Conservation (phyloP, 352 stramenopile species). For the Globisporangium cederbergense region DNA sequence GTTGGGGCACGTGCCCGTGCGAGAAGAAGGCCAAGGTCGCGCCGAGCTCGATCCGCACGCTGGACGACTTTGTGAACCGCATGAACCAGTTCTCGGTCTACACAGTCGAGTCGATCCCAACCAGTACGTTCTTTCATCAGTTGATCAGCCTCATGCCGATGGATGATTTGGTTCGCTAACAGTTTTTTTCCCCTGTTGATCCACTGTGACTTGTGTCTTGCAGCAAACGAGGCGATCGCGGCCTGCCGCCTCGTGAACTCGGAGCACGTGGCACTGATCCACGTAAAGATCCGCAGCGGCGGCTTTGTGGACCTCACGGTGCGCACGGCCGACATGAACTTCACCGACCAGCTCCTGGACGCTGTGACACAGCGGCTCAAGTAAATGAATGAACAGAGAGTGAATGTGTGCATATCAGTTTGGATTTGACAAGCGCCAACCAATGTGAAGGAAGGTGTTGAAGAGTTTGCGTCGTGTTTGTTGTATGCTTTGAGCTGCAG, state of each 20-base stretch:
- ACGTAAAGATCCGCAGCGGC: constrained; percentile 81
- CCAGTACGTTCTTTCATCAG: constrained; percentile 52
- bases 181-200: neutral
- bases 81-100: constrained; percentile 80
- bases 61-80: constrained; percentile 80
- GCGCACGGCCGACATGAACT: constrained; percentile 77
- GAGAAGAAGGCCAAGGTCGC: constrained; percentile 87
- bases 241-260: constrained; percentile 74
- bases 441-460: neutral
- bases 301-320: constrained; percentile 85
- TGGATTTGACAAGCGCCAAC: too few species aligned
- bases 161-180: neutral
- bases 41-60: constrained; percentile 69
- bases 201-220: constrained; percentile 10
- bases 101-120: constrained; percentile 80
- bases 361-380: constrained; percentile 62
- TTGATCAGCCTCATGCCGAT: neutral
- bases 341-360: constrained; percentile 75
- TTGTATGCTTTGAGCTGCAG: neutral
- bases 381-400: constrained; percentile 23
- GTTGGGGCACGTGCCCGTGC: constrained; percentile 77
- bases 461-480: neutral
- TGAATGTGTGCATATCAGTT: neutral
- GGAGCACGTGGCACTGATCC: constrained; percentile 80
- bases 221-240: constrained; percentile 87